Evolutionary conservation across 164 flowering plant genomes (phyloP).

Genomic region (Protea cynaroides): DNA sequence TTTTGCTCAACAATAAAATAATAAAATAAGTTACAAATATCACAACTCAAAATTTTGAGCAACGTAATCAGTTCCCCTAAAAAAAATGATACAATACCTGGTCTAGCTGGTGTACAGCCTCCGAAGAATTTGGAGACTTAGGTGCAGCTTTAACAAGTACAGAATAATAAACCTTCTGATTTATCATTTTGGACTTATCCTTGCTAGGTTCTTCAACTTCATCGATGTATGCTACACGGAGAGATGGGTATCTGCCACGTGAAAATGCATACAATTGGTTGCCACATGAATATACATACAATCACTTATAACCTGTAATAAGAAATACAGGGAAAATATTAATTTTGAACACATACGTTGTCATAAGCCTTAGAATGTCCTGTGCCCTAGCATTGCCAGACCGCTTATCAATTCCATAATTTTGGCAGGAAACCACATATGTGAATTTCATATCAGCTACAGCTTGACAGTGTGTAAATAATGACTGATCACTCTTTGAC

Average conservation of each 20-base stretch:
- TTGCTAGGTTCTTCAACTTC: conserved; percentile 79
- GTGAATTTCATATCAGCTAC: conserved; percentile 82
- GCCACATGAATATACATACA: not conserved
- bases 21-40: too few species aligned
- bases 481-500: conserved; percentile 48
- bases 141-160: conserved; percentile 85
- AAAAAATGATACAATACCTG: conserved; percentile 44
- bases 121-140: conserved; percentile 52
- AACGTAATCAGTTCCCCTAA: too few species aligned
- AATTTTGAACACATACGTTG: conserved; percentile 25
- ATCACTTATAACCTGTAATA: not conserved
- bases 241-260: conserved; percentile 71
- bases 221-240: conserved; percentile 94
- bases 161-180: conserved; percentile 77
- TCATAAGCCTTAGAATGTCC: conserved; percentile 64
- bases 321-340: not conserved
- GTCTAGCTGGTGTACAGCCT: conserved; percentile 72
- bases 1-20: too few species aligned
- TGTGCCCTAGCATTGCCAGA: conserved; percentile 62
- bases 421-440: conserved; percentile 74
- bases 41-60: too few species aligned
- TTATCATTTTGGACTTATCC: conserved; percentile 38
- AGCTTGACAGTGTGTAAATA: conserved; percentile 72
- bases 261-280: not conserved
- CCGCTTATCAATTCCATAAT: conserved; percentile 66